Base-by-base conservation (phyloP, 2,329 filamentous ascomycete genomes). In the Xylaria sp. region DNA sequence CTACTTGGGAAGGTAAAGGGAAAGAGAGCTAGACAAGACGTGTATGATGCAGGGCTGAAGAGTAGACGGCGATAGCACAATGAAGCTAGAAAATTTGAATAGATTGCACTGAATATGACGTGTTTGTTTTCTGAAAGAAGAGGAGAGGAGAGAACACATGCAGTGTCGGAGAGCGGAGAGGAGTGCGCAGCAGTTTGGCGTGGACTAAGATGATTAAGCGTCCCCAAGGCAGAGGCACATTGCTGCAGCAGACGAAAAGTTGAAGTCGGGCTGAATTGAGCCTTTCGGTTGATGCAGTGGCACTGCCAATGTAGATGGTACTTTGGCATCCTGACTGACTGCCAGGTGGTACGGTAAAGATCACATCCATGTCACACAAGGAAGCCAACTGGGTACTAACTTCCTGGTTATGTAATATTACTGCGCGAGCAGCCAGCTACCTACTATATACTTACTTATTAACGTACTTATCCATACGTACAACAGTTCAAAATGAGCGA, bases 1-100 rank as follows among this genome's bases (percentile, higher is more conserved):
- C 27, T 32, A 32, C 10, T 16, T 18, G 4, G 25, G 25, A 12
- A 44, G 44, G 55, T 21, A 42, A 57, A n/a, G 50, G 23, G 40
- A 51, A 58, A 29, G 42, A 57, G 64, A 29, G 32, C 23, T 10
- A 51, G 47, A n/a, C 27, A 40, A 47, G 21, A 29, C 21, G 47
- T 37, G 35, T 42, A 40, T 10, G 32, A 64, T 68, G 66, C 61
- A 50, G 66, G 61, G 61, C 61, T 25, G 13, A n/a, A 29, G 0
- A 55, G 48, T 12, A n/a, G 51, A 5, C 3, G 40, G 12, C n/a
- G 23, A 10, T 44, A n/a, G 29, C 16, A 42, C 53, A 18, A 12
- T 8, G 18, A 12, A 8, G 8, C 32, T 35, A 6, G 32, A 16
- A 55, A 55, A 13, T 6, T 35, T 35, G 32, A 35, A 35, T 2